These are phyloP conservation scores for Fusarium tjaetaba DNA, from an alignment of 2,329 filamentous ascomycete genomes.

Conservation along the genomic window DNA sequence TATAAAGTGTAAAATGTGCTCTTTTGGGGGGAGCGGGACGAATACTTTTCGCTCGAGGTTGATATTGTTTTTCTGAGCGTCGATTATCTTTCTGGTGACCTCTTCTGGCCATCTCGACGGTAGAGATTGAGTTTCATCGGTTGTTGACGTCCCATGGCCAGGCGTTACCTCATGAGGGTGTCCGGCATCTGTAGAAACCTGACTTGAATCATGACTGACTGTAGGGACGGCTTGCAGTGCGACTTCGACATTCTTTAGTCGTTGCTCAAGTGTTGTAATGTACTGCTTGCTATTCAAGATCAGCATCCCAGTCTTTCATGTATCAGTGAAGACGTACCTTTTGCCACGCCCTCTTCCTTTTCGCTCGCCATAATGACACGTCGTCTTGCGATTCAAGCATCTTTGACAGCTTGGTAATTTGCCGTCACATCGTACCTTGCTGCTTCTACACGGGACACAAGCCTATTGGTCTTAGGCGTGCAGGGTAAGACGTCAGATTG, in stretches of 20 bases:
- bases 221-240: accelerated
- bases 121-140: neutral
- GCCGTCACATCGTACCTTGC: neutral
- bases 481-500: neutral
- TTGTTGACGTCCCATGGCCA: accelerated
- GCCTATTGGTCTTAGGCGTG: neutral
- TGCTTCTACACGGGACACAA: neutral
- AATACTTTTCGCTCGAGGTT: neutral
- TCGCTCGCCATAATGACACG: neutral
- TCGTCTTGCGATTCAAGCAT: neutral
- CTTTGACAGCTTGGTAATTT: neutral
- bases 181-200: accelerated
- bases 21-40: neutral
- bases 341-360: neutral
- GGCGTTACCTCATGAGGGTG: accelerated
- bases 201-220: accelerated
- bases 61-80: neutral
- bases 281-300: neutral
- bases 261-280: neutral
- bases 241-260: neutral
- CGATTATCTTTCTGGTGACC: neutral
- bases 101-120: neutral
- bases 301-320: accelerated
- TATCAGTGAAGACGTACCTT: neutral
- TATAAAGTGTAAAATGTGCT: neutral